A percentile compares a stretch with the other conserved stretches of the same genome.
Evolutionary conservation across 2,329 filamentous ascomycete species (phyloP).

Genomic region (Ascochyta lentis): DNA sequence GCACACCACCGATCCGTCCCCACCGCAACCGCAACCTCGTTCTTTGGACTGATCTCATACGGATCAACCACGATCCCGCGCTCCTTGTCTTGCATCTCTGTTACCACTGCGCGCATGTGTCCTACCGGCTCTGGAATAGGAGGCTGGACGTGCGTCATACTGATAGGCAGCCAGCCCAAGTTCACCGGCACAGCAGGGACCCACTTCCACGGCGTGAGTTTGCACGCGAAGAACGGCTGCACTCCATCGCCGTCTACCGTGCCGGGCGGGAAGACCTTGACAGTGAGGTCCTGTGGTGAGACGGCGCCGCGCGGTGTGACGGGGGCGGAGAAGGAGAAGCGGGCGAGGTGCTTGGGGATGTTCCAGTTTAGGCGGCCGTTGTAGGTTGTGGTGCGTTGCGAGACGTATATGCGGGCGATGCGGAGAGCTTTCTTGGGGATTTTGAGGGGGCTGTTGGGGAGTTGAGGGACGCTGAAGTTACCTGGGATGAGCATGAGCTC

Average conservation of each 20-base stretch:
- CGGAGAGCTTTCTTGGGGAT: constrained; percentile 39
- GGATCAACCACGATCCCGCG: constrained; percentile 20
- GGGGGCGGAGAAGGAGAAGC: constrained; percentile 41
- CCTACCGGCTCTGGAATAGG: constrained; percentile 27
- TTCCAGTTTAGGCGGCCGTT: constrained; percentile 47
- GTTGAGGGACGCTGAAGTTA: constrained; percentile 34
- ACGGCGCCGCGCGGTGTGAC: constrained; percentile 21
- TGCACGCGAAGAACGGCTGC: constrained; percentile 36
- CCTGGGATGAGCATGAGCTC: constrained; percentile 43
- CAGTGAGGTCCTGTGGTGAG: constrained; percentile 28
- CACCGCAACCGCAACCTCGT: constrained; percentile 27
- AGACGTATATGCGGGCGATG: constrained; percentile 44
- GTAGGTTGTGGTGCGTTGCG: constrained; percentile 41
- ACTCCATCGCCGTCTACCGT: constrained; percentile 30
- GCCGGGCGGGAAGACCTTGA: constrained; percentile 37
- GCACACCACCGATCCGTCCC: constrained; percentile 37
- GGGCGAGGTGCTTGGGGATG: constrained; percentile 45
- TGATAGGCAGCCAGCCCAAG: constrained; percentile 32
- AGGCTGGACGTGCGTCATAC: constrained; percentile 31
- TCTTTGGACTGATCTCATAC: constrained; percentile 30
- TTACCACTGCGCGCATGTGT: constrained; percentile 12
- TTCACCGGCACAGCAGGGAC: constrained; percentile 34
- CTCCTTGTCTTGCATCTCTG: constrained; percentile 13
- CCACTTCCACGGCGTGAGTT: constrained; percentile 37
- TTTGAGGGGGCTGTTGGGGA: constrained; percentile 18